phyloP scores from a whole-genome alignment of 2,329 filamentous ascomycete species.

The Talaromyces sp. region DNA sequence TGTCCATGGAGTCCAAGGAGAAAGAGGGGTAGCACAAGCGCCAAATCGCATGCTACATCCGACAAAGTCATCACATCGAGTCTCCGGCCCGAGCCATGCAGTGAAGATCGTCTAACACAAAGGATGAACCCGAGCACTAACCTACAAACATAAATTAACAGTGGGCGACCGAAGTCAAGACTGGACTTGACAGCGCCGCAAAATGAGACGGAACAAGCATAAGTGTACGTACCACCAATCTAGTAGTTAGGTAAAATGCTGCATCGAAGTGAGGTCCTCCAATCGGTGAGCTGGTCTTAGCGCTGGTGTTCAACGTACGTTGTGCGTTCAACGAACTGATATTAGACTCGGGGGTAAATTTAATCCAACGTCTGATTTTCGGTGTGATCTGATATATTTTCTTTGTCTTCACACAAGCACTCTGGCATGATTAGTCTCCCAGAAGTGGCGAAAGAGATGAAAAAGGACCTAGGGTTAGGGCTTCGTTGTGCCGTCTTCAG shows the following conservation, averaged over 20 bases:
- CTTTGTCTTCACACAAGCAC: background rate
- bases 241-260: background rate
- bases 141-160: background rate
- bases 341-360: background rate
- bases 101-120: conserved; percentile 1
- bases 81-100: background rate
- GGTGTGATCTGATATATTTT: background rate
- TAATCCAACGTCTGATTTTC: background rate
- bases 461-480: background rate
- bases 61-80: background rate
- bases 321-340: background rate
- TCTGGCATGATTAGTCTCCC: background rate
- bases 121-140: background rate
- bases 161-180: background rate
- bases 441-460: background rate
- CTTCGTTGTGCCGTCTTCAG: background rate
- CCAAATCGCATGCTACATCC: background rate
- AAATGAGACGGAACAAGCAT: conserved; percentile 3
- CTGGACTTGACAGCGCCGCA: conserved; percentile 1
- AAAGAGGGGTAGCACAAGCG: conserved; percentile 1
- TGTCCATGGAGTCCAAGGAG: background rate
- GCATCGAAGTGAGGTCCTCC: background rate
- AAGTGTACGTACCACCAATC: background rate
- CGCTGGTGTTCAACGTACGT: background rate
- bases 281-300: conserved; percentile 3